Conservation (phyloP, 169 alveolate genomes). For the Miamiensis avidus region DNA sequence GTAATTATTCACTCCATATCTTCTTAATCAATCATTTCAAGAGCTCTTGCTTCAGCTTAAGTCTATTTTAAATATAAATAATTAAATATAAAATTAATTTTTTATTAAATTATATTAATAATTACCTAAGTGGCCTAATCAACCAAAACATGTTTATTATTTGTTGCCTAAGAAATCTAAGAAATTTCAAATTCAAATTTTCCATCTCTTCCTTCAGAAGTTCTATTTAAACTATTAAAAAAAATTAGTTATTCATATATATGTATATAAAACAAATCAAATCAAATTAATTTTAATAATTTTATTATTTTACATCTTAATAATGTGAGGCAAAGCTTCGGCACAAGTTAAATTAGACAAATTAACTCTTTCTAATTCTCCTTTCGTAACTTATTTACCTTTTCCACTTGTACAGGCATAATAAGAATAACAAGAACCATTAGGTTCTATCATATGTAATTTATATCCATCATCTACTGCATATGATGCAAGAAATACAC, state of each 20-base stretch:
- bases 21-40: constrained; percentile 32
- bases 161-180: constrained; percentile 28
- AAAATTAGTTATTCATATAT: background rate
- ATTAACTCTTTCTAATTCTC: constrained; percentile 90
- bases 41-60: constrained; percentile 28
- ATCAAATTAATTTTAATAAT: background rate
- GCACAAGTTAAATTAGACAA: constrained; percentile 55
- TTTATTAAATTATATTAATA: background rate
- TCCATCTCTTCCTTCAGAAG: constrained; percentile 43
- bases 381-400: constrained; percentile 92
- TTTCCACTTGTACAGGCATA: constrained; percentile 94
- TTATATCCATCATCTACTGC: constrained; percentile 84
- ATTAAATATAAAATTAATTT: background rate
- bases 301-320: constrained; percentile 17
- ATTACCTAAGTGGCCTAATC: constrained; percentile 25
- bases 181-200: constrained; percentile 42
- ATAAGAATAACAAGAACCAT: constrained; percentile 93
- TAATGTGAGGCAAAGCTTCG: constrained; percentile 46
- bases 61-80: background rate
- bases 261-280: no score
- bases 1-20: no score
- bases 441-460: constrained; percentile 90
- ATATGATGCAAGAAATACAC: constrained; percentile 85
- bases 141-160: constrained; percentile 17
- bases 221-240: constrained; percentile 18